Conservation (phyloP, 2,329 filamentous ascomycete species). For the Calonectria pseudoturangicola region DNA sequence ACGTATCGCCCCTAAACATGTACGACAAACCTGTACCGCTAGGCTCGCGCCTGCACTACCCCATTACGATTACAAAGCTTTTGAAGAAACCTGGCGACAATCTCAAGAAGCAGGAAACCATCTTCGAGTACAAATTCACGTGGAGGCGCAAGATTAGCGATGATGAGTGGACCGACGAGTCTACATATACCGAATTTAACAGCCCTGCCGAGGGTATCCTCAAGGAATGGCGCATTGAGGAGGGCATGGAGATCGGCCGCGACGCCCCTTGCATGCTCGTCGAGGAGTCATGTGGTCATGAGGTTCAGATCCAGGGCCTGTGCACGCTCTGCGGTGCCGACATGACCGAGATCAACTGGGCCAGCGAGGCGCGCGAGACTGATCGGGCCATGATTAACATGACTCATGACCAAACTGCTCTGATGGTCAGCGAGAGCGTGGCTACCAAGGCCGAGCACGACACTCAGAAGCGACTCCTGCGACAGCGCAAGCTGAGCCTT, state of each 20-base stretch:
- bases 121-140: slow-evolving; percentile 92
- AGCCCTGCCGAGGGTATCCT: slow-evolving; percentile 89
- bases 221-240: slow-evolving; percentile 83
- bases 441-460: slow-evolving; percentile 90
- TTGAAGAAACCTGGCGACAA: slow-evolving; percentile 84
- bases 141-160: slow-evolving; percentile 87
- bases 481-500: slow-evolving; percentile 88
- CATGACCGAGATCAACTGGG: slow-evolving; percentile 94
- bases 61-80: slow-evolving; percentile 92
- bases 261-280: slow-evolving; percentile 82
- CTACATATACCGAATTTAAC: slow-evolving; percentile 85
- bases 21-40: slow-evolving; percentile 68
- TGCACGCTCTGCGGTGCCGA: slow-evolving; percentile 96
- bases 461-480: slow-evolving; percentile 87
- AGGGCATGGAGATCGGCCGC: slow-evolving; percentile 77
- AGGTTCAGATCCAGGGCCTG: slow-evolving; percentile 91
- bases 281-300: slow-evolving; percentile 93
- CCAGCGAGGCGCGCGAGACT: slow-evolving; percentile 85
- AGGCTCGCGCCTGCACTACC: slow-evolving; percentile 85
- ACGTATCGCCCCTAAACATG: slow-evolving; percentile 53
- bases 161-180: slow-evolving; percentile 75
- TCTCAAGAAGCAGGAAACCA: slow-evolving; percentile 83
- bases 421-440: slow-evolving; percentile 89
- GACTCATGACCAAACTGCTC: slow-evolving; percentile 90
- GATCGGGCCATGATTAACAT: slow-evolving; percentile 95